Evolutionary conservation across 306 rosid species (phyloP), one percentile per base, ranked within the genome.

Genomic region (Pyrus pyrifolia): DNA sequence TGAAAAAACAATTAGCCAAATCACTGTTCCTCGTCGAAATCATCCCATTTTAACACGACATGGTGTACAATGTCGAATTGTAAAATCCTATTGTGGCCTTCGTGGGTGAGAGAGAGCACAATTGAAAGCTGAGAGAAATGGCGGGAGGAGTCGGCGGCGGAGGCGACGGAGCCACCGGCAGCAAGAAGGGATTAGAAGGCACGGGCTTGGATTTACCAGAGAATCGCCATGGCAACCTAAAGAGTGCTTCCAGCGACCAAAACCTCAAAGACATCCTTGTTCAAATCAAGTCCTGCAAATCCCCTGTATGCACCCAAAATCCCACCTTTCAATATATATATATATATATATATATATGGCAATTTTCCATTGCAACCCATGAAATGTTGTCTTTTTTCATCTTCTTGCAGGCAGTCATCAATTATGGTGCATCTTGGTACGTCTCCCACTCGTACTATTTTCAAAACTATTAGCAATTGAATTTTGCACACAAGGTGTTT

Each of bases 351-450:
- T 45, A 13, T 8, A 2, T 45, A 42, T 21, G 18, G 49, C 8
- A 22, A 11, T 33, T 71, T 33, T 42, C 60, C 13, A 15, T 18
- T 10, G 19, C 15, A 14, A 35, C 21, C 27, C 45, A 12, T 67
- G 44, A 23, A 35, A 18, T 12, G 17, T 29, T 62, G 6, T 6
- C 57, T 29, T 11, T 14, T 58, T 73, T 27, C 33, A 52, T 14
- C 77, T 17, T 14, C 3, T 79, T 78, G 85, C 96, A 94, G 97
- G 91, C 95, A 51, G 97, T 92, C 49, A 89, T 94, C 89, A 92
- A 90, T 71, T 94, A 94, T 45, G 97, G 98, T 4, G 98, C 97
- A 9, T 87, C 98, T 40, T 92, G 97, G 97, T 90, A 80, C 53
- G 88, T 84, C 40, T 64, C 18, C 4, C 3, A 64, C 25, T 6